phyloP scores from a whole-genome alignment of 345 rosid species.

The Aquilaria yunnanensis region DNA sequence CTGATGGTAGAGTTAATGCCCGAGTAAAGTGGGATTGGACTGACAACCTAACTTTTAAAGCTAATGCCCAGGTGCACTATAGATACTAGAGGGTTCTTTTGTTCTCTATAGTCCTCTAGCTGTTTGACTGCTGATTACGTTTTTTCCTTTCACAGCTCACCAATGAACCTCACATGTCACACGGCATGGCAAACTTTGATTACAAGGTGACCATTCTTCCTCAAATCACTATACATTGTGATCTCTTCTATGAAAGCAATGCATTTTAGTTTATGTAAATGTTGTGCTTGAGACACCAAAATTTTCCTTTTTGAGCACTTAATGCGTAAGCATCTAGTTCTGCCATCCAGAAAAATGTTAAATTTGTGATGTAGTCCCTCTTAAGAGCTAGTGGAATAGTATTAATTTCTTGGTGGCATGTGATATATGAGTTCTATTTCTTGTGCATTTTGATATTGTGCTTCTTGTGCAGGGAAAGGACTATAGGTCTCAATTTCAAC shows the following conservation, averaged over 20 bases:
- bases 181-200: slow-evolving; percentile 83
- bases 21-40: slow-evolving; percentile 87
- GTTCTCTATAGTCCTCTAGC: slow-evolving; percentile 6
- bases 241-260: not conserved
- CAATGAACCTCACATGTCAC: slow-evolving; percentile 79
- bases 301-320: not conserved
- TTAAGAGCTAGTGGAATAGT: not conserved
- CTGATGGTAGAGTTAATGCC: slow-evolving; percentile 86
- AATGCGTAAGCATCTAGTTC: not conserved
- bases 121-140: slow-evolving; percentile 10
- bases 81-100: slow-evolving; percentile 1
- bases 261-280: not conserved
- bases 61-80: slow-evolving; percentile 67
- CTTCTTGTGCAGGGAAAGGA: slow-evolving; percentile 57
- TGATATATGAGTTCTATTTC: slow-evolving; percentile 4
- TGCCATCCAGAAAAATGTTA: not conserved
- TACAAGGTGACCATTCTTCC: slow-evolving; percentile 53
- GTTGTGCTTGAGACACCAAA: not conserved
- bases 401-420: not conserved
- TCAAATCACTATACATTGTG: not conserved
- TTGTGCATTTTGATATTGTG: not conserved
- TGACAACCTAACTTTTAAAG: slow-evolving; percentile 67
- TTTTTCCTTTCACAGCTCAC: slow-evolving; percentile 55
- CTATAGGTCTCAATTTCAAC: slow-evolving; percentile 77
- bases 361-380: too few relatives aligned